Evolutionary conservation across 2,329 filamentous ascomycete genomes (phyloP).

Genomic region (Penicillium polonicum): DNA sequence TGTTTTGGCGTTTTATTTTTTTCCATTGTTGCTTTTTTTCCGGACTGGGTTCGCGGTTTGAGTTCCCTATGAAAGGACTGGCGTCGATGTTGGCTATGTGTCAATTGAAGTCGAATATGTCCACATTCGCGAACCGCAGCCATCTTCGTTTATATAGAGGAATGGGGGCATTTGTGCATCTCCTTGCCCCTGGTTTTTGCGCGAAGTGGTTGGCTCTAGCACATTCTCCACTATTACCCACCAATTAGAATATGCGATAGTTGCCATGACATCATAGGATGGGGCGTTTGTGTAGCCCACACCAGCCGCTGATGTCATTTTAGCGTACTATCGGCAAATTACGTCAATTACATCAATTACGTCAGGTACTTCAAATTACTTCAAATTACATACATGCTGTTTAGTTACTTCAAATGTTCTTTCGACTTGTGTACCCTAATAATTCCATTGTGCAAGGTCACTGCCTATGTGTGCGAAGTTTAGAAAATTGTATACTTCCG

Average conservation of each 20-base stretch:
- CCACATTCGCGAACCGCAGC: conserved; percentile 1
- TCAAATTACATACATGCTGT: neutral
- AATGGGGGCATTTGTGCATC: conserved; percentile 5
- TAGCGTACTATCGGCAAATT: neutral
- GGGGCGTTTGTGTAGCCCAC: neutral
- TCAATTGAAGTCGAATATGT: neutral
- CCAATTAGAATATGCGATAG: conserved; percentile 10
- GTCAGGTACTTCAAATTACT: neutral
- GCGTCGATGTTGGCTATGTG: neutral
- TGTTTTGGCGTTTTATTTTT: conserved; percentile 1
- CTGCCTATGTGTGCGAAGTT: neutral
- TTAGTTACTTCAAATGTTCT: too few relatives aligned
- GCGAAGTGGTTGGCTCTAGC: conserved; percentile 14
- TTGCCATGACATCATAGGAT: conserved; percentile 21
- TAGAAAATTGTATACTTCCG: neutral
- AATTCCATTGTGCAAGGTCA: neutral
- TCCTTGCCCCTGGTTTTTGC: conserved; percentile 8
- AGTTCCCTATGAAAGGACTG: neutral
- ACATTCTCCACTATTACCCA: neutral
- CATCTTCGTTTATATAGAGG: conserved; percentile 21
- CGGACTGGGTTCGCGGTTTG: neutral
- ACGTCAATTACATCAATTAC: neutral
- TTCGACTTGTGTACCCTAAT: neutral
- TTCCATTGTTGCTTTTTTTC: neutral
- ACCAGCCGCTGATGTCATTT: conserved; percentile 27